These are phyloP conservation scores for Tetrapisispora namnaoensis DNA, from an alignment of 805 yeast genomes.

Conservation along the genomic window DNA sequence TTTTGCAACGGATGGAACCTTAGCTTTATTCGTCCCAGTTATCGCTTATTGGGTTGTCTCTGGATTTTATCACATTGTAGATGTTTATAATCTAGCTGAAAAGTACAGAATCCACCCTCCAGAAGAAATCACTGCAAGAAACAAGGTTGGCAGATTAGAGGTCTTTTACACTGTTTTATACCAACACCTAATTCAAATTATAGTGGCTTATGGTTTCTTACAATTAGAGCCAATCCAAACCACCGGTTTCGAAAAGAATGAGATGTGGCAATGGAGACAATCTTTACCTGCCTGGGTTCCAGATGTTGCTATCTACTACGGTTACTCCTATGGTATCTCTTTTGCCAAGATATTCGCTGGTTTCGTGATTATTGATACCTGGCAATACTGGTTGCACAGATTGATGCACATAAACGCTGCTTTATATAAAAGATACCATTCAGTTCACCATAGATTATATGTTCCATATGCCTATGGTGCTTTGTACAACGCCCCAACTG, in stretches of 20 bases:
- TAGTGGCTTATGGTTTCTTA: slow-evolving; percentile 51
- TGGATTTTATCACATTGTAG: slow-evolving; percentile 62
- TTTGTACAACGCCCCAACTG: slow-evolving; percentile 84
- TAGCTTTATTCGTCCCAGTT: slow-evolving; percentile 69
- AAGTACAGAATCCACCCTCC: slow-evolving; percentile 85
- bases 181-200: slow-evolving; percentile 78
- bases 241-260: slow-evolving; percentile 43
- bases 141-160: slow-evolving; percentile 58
- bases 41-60: slow-evolving; percentile 79
- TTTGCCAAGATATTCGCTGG: slow-evolving; percentile 48
- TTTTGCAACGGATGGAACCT: slow-evolving; percentile 59
- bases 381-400: slow-evolving; percentile 92
- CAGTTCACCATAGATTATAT: slow-evolving; percentile 87
- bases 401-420: slow-evolving; percentile 75
- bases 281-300: slow-evolving; percentile 34
- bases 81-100: slow-evolving; percentile 66
- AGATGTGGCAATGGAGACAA: slow-evolving; percentile 36
- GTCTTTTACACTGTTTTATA: slow-evolving; percentile 74
- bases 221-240: slow-evolving; percentile 45
- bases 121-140: slow-evolving; percentile 68
- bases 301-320: slow-evolving; percentile 36
- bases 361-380: slow-evolving; percentile 72
- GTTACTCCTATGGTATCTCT: slow-evolving; percentile 60
- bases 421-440: slow-evolving; percentile 75
- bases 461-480: slow-evolving; percentile 98